A percentile compares a stretch with the other conserved stretches of the same genome.
Conservation (phyloP, 1,139 yeast species). For the Blastobotrys apis region DNA sequence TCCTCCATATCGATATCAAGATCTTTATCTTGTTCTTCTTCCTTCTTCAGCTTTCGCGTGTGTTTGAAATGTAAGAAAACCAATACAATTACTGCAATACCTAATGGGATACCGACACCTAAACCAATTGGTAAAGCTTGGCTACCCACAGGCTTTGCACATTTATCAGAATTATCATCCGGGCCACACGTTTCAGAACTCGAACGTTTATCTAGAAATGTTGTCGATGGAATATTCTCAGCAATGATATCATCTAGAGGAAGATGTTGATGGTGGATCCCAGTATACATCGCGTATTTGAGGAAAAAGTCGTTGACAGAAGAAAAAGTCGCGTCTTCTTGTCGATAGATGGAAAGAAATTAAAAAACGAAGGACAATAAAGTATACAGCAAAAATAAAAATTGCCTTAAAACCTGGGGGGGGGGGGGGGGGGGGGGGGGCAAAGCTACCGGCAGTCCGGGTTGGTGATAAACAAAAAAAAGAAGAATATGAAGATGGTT, state of each 20-base stretch:
- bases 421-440: no score
- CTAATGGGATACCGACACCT: conserved; percentile 39
- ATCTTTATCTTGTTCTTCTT: conserved; percentile 37
- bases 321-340: not conserved
- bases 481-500: not conserved
- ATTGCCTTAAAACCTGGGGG: no score
- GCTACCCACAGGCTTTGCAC: conserved; percentile 30
- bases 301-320: not conserved
- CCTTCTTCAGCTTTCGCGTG: conserved; percentile 31
- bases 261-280: conserved; percentile 1
- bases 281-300: not conserved
- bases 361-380: no score
- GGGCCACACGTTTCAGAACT: conserved; percentile 18
- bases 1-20: conserved; percentile 32
- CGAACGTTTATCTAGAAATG: not conserved
- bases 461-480: no score
- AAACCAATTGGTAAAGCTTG: conserved; percentile 38
- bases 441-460: no score
- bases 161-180: conserved; percentile 22
- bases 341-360: not conserved
- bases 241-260: not conserved
- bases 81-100: conserved; percentile 32
- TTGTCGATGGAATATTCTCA: not conserved
- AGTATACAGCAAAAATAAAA: no score
- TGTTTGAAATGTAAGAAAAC: conserved; percentile 35